Evolutionary conservation across 1,284 basidiomycete species (phyloP), one percentile per base, ranked within the genome.

Genomic region (Ceratobasidium sp.): DNA sequence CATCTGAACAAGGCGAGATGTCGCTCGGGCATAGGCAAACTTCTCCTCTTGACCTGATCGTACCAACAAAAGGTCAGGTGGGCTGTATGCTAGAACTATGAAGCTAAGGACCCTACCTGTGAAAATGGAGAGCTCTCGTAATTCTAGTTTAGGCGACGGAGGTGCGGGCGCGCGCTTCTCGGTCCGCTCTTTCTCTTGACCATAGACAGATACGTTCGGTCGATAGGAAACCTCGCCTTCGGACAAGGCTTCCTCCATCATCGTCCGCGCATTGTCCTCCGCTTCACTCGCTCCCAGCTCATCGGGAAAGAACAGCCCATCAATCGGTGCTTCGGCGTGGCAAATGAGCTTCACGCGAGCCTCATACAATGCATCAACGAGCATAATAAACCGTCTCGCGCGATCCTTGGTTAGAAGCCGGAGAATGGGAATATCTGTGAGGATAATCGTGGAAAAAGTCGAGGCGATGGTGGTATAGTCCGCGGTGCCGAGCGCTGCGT

Each of bases 401-500:
- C 91, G 87, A 79, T 92, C 90, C 82, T 91, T 92, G 44, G 83
- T 82, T 13, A 85, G 83, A 2, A 91, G 80, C 14, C 83, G 83
- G 1, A 92, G 82, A 35, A 88, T 77, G 0, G 90, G 89, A 21
- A 91, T 85, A 43, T 85, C 81, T 58, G 87, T 87, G 67, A 92
- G 83, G 75, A 87, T 83, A 70, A 91, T 81, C 0, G 87, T 89
- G 72, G 84, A 83, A 76, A 85, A 90, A 1, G 83, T 85, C 0
- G 87, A 87, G 0, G 88, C 87, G 9, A 92, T 80, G 0, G 88
- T 87, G 49, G 91, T 82, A 78, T 91, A 92, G 79, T 92, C 90
- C 9, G 90, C 91, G 1, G 89, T 85, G 0, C 90, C 90, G 0
- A 91, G 82, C 0, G 89, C 86, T 80, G 86, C 82, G 71, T 89